Evolutionary conservation across 164 flowering plant species (phyloP), one percentile per base, ranked within the genome.

Genomic region (Vitis riparia): DNA sequence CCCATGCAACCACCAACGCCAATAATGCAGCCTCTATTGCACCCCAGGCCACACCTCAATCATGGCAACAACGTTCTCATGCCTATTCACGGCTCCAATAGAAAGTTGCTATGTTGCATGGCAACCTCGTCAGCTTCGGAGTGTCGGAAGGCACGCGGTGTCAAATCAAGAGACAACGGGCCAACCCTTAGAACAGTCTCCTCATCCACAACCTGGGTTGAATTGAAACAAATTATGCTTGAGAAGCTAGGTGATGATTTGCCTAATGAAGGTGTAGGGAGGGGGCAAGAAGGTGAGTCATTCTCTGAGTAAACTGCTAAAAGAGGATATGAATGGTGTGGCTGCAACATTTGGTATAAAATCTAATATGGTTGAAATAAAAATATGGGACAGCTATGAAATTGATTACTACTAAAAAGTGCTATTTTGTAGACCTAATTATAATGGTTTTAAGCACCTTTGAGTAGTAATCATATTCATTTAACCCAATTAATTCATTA

Each of bases 101-200:
- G 63, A 83, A 71, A 76, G 61, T 66, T 70, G 73, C 73, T 3
- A 12, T 27, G 12, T 9, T 83, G 23, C 86, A 75, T 63, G 80
- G 69, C 84, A 71, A 50, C 71, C 84, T 10, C 84, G 80, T 62
- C 84, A 74, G 30, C 73, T 88, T 63, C 89, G 78, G 51, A 80
- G 68, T 75, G 74, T 65, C 66, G 77, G 85, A 44, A 73, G 85
- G 74, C 86, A 85, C 8, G 2, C 70, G 63, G 68, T 79, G 62
- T 79, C 77, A 59, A 82, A 62, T 68, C 86, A 77, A 29, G 88
- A 80, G 67, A 77, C 16, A 23, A 0, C 63, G 72, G 65, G 16
- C 67, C 4, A 67, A 30, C 55, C 70, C 71, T 11, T 49, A 2
- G 84, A 75, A 30, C 27, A 65, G 52, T 62, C 76, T n/a, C 29